These are phyloP conservation scores for Taphrina pruni DNA, from an alignment of 1,139 yeast genomes.

Conservation along the genomic window DNA sequence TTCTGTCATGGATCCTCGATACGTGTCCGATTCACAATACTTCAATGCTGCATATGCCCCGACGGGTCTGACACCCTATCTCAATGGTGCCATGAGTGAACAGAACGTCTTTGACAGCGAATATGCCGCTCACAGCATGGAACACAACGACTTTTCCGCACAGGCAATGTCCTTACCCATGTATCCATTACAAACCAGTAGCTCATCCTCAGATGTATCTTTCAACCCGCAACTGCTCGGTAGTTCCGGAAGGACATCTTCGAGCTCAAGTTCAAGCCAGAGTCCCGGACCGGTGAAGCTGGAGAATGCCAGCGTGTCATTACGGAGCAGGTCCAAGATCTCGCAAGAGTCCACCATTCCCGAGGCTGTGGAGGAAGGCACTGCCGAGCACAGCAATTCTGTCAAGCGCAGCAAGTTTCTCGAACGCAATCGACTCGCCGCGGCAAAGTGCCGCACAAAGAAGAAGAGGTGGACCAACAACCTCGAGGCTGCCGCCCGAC, in stretches of 20 bases:
- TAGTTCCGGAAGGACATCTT: constrained; percentile 1
- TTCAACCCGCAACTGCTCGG: constrained; percentile 16
- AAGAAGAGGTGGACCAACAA: constrained; percentile 43
- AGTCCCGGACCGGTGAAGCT: neutral
- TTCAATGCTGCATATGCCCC: constrained; percentile 12
- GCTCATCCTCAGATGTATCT: constrained; percentile 4
- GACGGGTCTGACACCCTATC: constrained; percentile 23
- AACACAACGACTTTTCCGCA: constrained; percentile 12
- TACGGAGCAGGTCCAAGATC: neutral
- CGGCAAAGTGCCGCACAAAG: constrained; percentile 45
- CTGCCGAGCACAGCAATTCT: constrained; percentile 13
- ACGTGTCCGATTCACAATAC: constrained; percentile 15
- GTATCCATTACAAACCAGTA: neutral
- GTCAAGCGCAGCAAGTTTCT: constrained; percentile 34
- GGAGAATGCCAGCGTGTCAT: neutral
- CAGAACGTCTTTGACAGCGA: constrained; percentile 14
- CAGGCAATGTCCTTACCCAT: constrained; percentile 1
- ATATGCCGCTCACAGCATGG: constrained; percentile 16
- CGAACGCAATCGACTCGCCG: constrained; percentile 43
- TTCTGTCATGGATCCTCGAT: constrained; percentile 10
- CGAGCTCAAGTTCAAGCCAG: constrained; percentile 19
- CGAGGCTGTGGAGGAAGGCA: constrained; percentile 1
- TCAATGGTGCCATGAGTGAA: constrained; percentile 11
- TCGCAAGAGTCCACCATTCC: neutral
- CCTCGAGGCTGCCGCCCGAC: constrained; percentile 42